Conservation (phyloP, 169 alveolate genomes). For the Cryptosporidium xiaoi region DNA sequence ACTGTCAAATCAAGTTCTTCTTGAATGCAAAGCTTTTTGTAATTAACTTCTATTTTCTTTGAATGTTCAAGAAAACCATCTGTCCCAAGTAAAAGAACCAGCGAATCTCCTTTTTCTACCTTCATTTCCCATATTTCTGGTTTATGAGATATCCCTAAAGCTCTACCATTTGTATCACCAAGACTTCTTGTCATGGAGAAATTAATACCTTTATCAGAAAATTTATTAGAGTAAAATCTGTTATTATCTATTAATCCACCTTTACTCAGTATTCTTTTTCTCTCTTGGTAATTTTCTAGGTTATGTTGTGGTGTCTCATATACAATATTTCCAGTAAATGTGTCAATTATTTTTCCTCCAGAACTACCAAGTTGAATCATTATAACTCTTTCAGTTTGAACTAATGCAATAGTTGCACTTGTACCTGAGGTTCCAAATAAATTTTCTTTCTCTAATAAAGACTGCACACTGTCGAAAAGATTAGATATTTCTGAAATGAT, state of each 20-base stretch:
- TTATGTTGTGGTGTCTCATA: slow-evolving; percentile 41
- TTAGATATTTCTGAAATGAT: not conserved
- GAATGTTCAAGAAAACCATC: slow-evolving; percentile 56
- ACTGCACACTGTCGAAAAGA: slow-evolving; percentile 28
- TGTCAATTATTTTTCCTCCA: slow-evolving; percentile 24
- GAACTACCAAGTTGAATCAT: slow-evolving; percentile 70
- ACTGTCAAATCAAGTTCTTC: slow-evolving; percentile 47
- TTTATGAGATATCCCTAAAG: slow-evolving; percentile 19
- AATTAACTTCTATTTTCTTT: slow-evolving; percentile 5
- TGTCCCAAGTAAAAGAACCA: slow-evolving; percentile 32
- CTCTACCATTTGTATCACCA: slow-evolving; percentile 49
- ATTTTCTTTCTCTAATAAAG: slow-evolving; percentile 31
- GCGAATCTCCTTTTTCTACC: slow-evolving; percentile 5
- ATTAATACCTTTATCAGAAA: not conserved
- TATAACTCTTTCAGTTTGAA: slow-evolving; percentile 12
- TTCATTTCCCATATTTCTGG: slow-evolving; percentile 72
- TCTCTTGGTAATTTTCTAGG: slow-evolving; percentile 15
- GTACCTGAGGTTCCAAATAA: slow-evolving; percentile 68
- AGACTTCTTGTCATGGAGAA: slow-evolving; percentile 63
- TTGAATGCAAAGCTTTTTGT: slow-evolving; percentile 19
- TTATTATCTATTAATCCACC: slow-evolving; percentile 31
- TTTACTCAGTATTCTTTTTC: slow-evolving; percentile 15
- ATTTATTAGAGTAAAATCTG: slow-evolving; percentile 12
- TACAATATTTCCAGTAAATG: slow-evolving; percentile 14
- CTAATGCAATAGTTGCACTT: slow-evolving; percentile 49